Evolutionary conservation across 2,329 filamentous ascomycete genomes (phyloP).

Genomic region (Fusarium austroafricanum): DNA sequence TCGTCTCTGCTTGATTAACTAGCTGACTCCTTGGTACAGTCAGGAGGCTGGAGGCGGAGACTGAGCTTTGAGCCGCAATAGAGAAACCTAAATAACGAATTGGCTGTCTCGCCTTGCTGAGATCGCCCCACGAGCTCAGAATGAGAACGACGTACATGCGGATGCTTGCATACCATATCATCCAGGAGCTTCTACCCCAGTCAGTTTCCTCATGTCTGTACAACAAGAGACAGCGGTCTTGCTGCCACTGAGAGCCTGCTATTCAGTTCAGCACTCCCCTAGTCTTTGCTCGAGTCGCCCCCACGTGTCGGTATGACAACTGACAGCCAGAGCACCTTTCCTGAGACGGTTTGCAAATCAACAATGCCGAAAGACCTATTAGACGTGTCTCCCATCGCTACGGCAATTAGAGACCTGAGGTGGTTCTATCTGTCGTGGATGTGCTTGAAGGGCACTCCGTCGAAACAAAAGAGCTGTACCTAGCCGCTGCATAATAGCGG

Average conservation of each 20-base stretch:
- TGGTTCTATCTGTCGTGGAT: constrained; percentile 12
- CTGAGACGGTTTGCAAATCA: constrained; percentile 24
- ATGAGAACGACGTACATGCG: constrained; percentile 40
- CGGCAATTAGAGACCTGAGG: constrained; percentile 5
- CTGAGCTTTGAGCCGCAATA: constrained; percentile 23
- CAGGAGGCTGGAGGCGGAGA: constrained; percentile 8
- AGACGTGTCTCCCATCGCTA: constrained; percentile 10
- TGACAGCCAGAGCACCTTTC: constrained; percentile 30
- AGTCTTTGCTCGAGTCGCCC: constrained; percentile 41
- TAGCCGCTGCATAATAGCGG: constrained; percentile 37
- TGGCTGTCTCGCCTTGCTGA: constrained; percentile 32
- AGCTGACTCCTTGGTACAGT: background rate
- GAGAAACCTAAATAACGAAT: constrained; percentile 23
- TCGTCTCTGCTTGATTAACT: constrained; percentile 16
- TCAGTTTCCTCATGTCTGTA: constrained; percentile 39
- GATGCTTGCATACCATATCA: constrained; percentile 45
- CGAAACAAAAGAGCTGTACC: constrained; percentile 31
- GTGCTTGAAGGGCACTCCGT: constrained; percentile 4
- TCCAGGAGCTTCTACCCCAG: constrained; percentile 40
- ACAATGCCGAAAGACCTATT: constrained; percentile 23
- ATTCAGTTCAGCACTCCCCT: constrained; percentile 31
- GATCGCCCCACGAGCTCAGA: constrained; percentile 38
- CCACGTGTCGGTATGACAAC: constrained; percentile 43
- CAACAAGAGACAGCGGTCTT: constrained; percentile 37
- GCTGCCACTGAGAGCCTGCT: constrained; percentile 20